phyloP scores from a whole-genome alignment of 768 basidiomycete species.

The Phylloporus sp. region DNA sequence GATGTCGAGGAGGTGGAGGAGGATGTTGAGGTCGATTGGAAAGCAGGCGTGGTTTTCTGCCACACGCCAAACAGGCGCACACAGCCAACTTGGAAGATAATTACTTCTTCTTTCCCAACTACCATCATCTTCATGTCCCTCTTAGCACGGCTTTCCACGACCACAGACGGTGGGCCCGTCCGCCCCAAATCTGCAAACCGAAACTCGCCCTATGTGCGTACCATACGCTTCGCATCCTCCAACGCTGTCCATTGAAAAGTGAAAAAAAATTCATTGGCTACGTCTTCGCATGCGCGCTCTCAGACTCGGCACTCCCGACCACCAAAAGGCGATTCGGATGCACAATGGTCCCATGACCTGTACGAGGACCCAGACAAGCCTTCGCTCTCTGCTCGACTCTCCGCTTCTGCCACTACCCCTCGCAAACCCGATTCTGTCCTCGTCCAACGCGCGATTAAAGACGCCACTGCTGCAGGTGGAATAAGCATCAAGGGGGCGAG shows the following conservation, averaged over 20 bases:
- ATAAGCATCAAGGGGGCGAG: slow-evolving; percentile 70
- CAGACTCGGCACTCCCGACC: slow-evolving; percentile 44
- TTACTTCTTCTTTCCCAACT: slow-evolving; percentile 7
- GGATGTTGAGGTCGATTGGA: neutral
- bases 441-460: slow-evolving; percentile 57
- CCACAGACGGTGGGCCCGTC: slow-evolving; percentile 28
- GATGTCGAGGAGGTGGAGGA: neutral
- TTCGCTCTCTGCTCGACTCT: slow-evolving; percentile 54
- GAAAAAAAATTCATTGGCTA: slow-evolving; percentile 13
- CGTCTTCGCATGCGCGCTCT: neutral
- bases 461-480: slow-evolving; percentile 43
- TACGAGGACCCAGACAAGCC: slow-evolving; percentile 55
- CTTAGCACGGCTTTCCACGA: slow-evolving; percentile 25
- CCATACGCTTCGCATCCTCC: slow-evolving; percentile 27
- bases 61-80: slow-evolving; percentile 26
- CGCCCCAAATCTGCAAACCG: slow-evolving; percentile 29
- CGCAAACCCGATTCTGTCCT: slow-evolving; percentile 54
- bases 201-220: slow-evolving; percentile 34
- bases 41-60: slow-evolving; percentile 17
- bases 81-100: slow-evolving; percentile 14
- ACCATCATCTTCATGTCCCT: slow-evolving; percentile 28
- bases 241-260: slow-evolving; percentile 18
- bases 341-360: slow-evolving; percentile 68
- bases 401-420: slow-evolving; percentile 33
- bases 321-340: slow-evolving; percentile 62